Evolutionary conservation across 495 filamentous ascomycete genomes (phyloP).

Genomic region (Trichoderma reesei): DNA sequence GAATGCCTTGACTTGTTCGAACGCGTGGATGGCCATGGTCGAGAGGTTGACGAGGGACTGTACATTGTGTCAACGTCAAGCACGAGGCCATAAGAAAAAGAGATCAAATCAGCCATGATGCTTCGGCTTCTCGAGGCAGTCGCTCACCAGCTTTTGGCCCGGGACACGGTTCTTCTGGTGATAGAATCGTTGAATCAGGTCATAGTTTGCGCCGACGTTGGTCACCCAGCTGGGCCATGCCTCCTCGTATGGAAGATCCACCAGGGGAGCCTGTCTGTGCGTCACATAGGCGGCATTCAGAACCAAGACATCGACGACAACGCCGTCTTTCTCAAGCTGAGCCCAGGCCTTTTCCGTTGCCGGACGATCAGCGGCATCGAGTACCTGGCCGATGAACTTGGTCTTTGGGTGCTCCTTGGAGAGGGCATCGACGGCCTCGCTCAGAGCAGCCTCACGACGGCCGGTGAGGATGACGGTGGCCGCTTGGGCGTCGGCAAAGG

Average conservation of each 20-base stretch:
- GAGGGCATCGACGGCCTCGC: constrained; percentile 14
- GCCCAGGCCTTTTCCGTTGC: constrained; percentile 27
- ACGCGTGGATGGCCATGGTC: constrained; percentile 21
- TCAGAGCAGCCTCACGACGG: constrained; percentile 16
- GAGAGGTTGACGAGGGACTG: constrained; percentile 31
- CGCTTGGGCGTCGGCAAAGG: constrained; percentile 27
- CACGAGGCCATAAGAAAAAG: neutral
- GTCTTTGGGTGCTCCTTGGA: constrained; percentile 14
- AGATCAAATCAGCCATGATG: neutral
- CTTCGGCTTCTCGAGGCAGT: neutral
- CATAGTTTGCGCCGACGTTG: constrained; percentile 27
- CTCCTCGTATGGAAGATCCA: constrained; percentile 19
- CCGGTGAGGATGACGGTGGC: constrained; percentile 25
- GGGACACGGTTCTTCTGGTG: constrained; percentile 18
- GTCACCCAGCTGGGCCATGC: constrained; percentile 25
- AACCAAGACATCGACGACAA: constrained; percentile 30
- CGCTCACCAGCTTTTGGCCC: constrained; percentile 4
- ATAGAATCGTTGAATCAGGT: constrained; percentile 26
- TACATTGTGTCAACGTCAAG: neutral
- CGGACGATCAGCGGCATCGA: constrained; percentile 20
- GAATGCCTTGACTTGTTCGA: neutral
- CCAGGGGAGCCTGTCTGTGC: neutral
- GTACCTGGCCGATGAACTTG: constrained; percentile 14
- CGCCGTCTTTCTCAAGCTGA: constrained; percentile 18
- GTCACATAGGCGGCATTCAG: constrained; percentile 26